Conservation (phyloP, 2,329 filamentous ascomycete genomes). For the Davidsoniella virescens region DNA sequence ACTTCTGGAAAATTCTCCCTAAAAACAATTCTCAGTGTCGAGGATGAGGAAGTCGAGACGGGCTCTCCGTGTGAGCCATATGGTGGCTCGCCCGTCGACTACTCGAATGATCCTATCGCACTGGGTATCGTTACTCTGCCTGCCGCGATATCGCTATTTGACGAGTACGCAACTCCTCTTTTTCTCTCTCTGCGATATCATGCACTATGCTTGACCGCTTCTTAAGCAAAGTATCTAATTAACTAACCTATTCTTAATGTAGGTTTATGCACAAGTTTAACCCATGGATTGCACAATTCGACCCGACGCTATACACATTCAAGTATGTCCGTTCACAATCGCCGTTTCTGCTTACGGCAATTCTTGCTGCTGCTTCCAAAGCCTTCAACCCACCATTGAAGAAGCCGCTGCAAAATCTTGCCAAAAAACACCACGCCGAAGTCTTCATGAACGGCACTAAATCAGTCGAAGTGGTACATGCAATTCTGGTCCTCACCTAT, state of each 20-base stretch:
- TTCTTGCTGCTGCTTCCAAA: slow-evolving; percentile 22
- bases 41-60: slow-evolving; percentile 6
- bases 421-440: slow-evolving; percentile 19
- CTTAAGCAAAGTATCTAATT: not conserved
- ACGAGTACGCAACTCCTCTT: not conserved
- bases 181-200: not conserved
- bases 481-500: slow-evolving; percentile 24
- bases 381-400: slow-evolving; percentile 22
- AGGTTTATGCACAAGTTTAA: slow-evolving; percentile 25
- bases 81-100: not conserved
- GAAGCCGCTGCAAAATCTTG: slow-evolving; percentile 8
- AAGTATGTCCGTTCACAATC: slow-evolving; percentile 21
- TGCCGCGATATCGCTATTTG: slow-evolving; percentile 2
- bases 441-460: slow-evolving; percentile 21
- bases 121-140: slow-evolving; percentile 1
- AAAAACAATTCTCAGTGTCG: slow-evolving; percentile 18
- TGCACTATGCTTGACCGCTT: not conserved
- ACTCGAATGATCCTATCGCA: slow-evolving; percentile 2
- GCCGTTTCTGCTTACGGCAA: slow-evolving; percentile 21
- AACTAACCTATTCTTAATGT: not conserved
- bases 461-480: slow-evolving; percentile 24
- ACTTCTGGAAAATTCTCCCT: slow-evolving; percentile 21
- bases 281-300: slow-evolving; percentile 25
- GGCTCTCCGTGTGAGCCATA: not conserved
- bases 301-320: slow-evolving; percentile 23